Evolutionary conservation across 176 grass and related monocot species (phyloP), one percentile per base, ranked within the genome.

Genomic region (Oryza brachyantha): DNA sequence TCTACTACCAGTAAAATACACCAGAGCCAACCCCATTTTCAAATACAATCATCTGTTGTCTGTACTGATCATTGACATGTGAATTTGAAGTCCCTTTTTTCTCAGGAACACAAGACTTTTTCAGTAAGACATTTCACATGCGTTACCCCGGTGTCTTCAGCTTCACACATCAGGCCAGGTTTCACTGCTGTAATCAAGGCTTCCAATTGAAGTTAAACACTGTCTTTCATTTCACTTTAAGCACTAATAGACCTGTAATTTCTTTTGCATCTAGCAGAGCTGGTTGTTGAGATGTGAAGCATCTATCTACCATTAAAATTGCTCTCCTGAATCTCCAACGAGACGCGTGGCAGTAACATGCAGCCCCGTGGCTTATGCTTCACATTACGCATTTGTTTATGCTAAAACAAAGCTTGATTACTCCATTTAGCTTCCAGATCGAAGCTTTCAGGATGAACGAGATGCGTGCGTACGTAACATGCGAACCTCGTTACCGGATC

Each of bases 271-370:
- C 11, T 64, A n/a, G 2, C 16, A 25, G 42, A 32, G 76, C 76
- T 60, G 28, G 68, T 55, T 73, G 34, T 73, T 79, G 29, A 8
- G 37, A 28, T 37, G 61, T 37, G 45, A 59, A 86, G 46, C 26
- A 38, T 36, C n/a, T 1, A 12, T 28, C n/a, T 1, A 12, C 29
- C 77, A 16, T 86, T 74, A 58, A 67, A 29, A 66, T 61, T 5
- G 61, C 21, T 60, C 21, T 60, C 13, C 25, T 38, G 61, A 50
- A 59, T 66, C 55, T 35, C 43, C 68, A 65, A 58, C 1, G 68
- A 64, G 75, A 48, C 19, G 28, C 29, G 37, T 29, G 11, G 12
- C 26, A 41, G 42, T 79, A 26, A 73, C 75, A 73, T 79, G 75
- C 35, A 43, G 1, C 12, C 12, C 36, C 19, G 21, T 28, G 35